phyloP scores from a whole-genome alignment of 2,329 filamentous ascomycete species.

The Talaromyces islandicus region DNA sequence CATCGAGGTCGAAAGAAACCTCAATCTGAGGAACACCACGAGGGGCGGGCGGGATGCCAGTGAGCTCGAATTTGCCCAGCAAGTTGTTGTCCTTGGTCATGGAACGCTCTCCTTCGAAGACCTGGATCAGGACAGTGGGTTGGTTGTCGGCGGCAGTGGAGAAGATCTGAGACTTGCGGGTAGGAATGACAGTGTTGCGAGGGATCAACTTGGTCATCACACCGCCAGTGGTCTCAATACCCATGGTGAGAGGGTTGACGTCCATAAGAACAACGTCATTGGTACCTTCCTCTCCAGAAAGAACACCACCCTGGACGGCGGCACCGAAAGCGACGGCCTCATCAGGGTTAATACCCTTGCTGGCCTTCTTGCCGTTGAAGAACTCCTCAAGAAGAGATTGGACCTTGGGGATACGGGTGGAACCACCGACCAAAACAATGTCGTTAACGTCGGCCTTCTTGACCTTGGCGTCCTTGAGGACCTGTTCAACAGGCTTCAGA shows the following conservation, averaged over 20 bases:
- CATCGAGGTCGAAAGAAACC: constrained; percentile 94
- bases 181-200: constrained; percentile 90
- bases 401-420: constrained; percentile 98
- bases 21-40: constrained; percentile 98
- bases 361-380: constrained; percentile 92
- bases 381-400: constrained; percentile 90
- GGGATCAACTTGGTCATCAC: constrained; percentile 97
- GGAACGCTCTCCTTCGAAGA: constrained; percentile 87
- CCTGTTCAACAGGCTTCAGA: constrained; percentile 96
- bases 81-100: constrained; percentile 97
- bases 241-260: constrained; percentile 91
- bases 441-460: constrained; percentile 94
- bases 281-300: constrained; percentile 80
- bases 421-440: constrained; percentile 96
- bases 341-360: constrained; percentile 99
- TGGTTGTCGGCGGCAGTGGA: constrained; percentile 96
- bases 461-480: constrained; percentile 95
- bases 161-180: constrained; percentile 97
- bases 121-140: constrained; percentile 89
- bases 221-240: constrained; percentile 95
- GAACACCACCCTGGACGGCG: constrained; percentile 91
- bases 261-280: constrained; percentile 88
- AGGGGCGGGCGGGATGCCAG: constrained; percentile 87
- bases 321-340: constrained; percentile 98
- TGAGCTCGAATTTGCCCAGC: constrained; percentile 97